Base-by-base conservation (phyloP, 257 asterid genomes). In the Anisodus acutangulus region DNA sequence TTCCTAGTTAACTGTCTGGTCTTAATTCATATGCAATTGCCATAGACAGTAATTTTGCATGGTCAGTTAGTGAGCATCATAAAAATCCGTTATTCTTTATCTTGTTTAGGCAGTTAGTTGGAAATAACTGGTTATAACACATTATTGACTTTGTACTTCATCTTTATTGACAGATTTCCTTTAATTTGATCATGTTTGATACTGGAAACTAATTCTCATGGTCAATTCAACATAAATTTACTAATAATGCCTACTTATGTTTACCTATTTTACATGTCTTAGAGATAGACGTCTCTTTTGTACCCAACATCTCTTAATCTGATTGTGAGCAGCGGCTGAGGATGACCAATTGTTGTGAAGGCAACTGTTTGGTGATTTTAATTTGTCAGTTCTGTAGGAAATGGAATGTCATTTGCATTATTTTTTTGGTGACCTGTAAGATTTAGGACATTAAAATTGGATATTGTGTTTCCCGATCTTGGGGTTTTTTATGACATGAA, bases 371-470 rank as follows among this genome's bases (percentile, higher is more conserved):
- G 58, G 39, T 71, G 59, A 6, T 47, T 47, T 45, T 74, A 47
- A 8, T 47, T 47, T 47, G 41, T 11, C 59, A 45, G 37, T 49
- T 74, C 80, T 19, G 51, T 37, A 3, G 80, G 58, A 74, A 47
- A 47, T 47, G 60, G 41, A 74, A 74, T 11, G 39, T 11, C 80
- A 19, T 19, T 74, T 49, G 11, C 60, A 22, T 74, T 72, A 10
- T 19, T 19, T 43, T 74, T 22, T 5, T 1, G 54, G 58, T 66
- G 72, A 71, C 57, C 58, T 45, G 35, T 9, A 71, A 45, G 5
- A 45, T 71, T 71, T n/a, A 71, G 78, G 60, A 47, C 55, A 71
- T 72, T 72, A 47, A 49, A 72, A 47, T 72, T 45, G 39, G 80
- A 47, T 47, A 49, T 74, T 74, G 22, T 74, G 63, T 51, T 74